Evolutionary conservation across 768 basidiomycete genomes (phyloP).

Genomic region (Guyanaporus albipodus): DNA sequence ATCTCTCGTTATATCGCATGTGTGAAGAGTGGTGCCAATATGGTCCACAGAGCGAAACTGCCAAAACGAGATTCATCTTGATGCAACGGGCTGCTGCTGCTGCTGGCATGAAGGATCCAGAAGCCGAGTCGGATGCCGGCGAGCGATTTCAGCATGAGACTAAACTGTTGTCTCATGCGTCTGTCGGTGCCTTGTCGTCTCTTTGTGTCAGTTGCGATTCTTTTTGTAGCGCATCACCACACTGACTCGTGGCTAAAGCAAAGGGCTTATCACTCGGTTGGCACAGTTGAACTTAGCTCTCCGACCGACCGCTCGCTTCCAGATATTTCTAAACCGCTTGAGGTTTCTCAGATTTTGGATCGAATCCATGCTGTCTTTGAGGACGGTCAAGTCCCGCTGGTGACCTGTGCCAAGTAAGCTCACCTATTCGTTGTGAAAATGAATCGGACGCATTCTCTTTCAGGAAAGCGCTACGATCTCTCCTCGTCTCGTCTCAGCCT

Average conservation of each 20-base stretch:
- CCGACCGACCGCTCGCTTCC: constrained; percentile 54
- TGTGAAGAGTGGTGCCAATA: constrained; percentile 95
- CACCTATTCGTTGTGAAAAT: neutral
- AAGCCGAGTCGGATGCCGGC: constrained; percentile 45
- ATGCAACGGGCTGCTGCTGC: constrained; percentile 68
- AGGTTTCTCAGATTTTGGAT: constrained; percentile 52
- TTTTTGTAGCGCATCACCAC: neutral
- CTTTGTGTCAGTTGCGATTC: constrained; percentile 64
- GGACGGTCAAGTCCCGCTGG: constrained; percentile 48
- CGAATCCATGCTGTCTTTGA: constrained; percentile 67
- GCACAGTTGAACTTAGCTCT: constrained; percentile 49
- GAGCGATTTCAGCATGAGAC: constrained; percentile 72
- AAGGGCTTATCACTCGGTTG: constrained; percentile 72
- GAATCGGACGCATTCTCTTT: neutral
- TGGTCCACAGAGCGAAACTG: constrained; percentile 69
- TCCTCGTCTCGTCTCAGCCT: constrained; percentile 56
- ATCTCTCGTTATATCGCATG: constrained; percentile 74
- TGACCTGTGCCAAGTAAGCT: constrained; percentile 63
- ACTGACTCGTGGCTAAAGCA: constrained; percentile 47
- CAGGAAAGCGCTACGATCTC: constrained; percentile 73
- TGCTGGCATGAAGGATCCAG: constrained; percentile 51
- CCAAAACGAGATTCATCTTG: constrained; percentile 60
- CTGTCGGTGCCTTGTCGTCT: constrained; percentile 83
- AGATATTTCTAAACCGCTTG: constrained; percentile 53
- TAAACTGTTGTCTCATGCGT: constrained; percentile 68